These are phyloP conservation scores for Physcomitrium patens DNA, from an alignment of 225 moss, liverwort and hornwort species.

Conservation along the genomic window DNA sequence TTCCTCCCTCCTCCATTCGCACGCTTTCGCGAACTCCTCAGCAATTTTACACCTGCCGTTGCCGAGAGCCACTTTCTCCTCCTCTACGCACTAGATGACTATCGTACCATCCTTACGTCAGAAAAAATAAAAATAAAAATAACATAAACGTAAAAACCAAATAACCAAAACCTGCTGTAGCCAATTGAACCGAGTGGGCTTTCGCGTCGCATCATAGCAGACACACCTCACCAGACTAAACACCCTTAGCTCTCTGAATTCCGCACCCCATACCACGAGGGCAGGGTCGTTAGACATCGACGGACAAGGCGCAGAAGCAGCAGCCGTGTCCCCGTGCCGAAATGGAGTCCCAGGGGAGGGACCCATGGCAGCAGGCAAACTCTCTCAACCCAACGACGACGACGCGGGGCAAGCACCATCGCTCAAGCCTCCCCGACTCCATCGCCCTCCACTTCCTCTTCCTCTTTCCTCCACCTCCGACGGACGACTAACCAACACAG, in stretches of 20 bases:
- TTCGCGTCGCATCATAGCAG: background rate
- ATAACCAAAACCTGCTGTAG: background rate
- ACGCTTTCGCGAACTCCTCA: conserved; percentile 6
- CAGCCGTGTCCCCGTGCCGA: background rate
- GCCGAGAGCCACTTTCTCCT: background rate
- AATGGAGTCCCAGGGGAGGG: background rate
- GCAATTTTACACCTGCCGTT: background rate
- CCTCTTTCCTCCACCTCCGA: conserved; percentile 10
- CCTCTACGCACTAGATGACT: background rate
- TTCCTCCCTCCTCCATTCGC: conserved; percentile 11
- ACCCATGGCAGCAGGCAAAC: conserved; percentile 17
- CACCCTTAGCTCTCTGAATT: conserved; percentile 29
- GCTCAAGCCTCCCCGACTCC: conserved; percentile 13
- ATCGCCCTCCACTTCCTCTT: background rate
- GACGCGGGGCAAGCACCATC: conserved; percentile 25
- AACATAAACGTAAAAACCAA: background rate
- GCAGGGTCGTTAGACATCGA: background rate
- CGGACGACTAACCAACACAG: background rate
- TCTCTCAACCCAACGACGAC: background rate
- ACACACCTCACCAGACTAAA: conserved; percentile 23
- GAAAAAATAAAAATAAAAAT: background rate
- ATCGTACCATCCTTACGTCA: background rate
- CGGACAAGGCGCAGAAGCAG: background rate
- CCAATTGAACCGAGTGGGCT: background rate
- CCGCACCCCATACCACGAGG: conserved; percentile 19